Base-by-base conservation (phyloP, 2,329 filamentous ascomycete genomes). In the Penicillium aurantiogriseum region DNA sequence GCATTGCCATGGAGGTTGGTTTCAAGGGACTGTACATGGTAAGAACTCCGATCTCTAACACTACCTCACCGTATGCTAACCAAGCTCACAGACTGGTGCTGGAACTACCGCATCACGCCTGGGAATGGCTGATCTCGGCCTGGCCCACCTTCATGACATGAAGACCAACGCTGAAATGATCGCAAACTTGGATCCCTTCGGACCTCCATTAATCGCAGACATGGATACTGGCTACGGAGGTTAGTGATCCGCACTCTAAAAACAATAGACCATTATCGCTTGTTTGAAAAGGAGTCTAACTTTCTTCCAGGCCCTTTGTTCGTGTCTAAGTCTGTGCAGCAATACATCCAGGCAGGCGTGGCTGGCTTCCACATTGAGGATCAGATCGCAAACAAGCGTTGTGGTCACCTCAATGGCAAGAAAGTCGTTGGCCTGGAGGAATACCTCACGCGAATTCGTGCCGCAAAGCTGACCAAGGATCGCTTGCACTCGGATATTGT, bases 1-100 rank as follows among this genome's bases (percentile, higher is more conserved):
- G 86, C 1, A 81, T 89, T 56, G 85, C 86, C 1, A 76, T 88
- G 23, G 75, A 79, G 42, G 77, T 83, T n/a, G 86, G 85, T 5
- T 88, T 88, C 58, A 81, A 88, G 46, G 81, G 79, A 55, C 69
- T 89, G 39, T 89, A 89, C 75, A 89, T 89, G 86, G 85, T 87
- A 73, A 44, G 77, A 51, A 48, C 27, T 53, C n/a, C 9, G 4
- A 31, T 4, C 19, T 9, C 21, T 6, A 36, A 29, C 39, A 40
- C 19, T 1, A 5, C 7, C 25, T 13, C 23, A 31, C 38, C 29
- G 21, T 5, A 33, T 39, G 38, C 31, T 57, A 31, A 56, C 38
- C 8, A 33, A 27, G 1, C 2, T 4, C 8, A 27, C 56, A 86
- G 83, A 87, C 85, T 11, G 85, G 85, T 17, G 85, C 85, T 25